Percentiles rank a stretch among this genome's conserved stretches.
These are phyloP conservation scores for Xylaria acuta DNA, from an alignment of 495 filamentous ascomycete genomes.

Conservation along the genomic window DNA sequence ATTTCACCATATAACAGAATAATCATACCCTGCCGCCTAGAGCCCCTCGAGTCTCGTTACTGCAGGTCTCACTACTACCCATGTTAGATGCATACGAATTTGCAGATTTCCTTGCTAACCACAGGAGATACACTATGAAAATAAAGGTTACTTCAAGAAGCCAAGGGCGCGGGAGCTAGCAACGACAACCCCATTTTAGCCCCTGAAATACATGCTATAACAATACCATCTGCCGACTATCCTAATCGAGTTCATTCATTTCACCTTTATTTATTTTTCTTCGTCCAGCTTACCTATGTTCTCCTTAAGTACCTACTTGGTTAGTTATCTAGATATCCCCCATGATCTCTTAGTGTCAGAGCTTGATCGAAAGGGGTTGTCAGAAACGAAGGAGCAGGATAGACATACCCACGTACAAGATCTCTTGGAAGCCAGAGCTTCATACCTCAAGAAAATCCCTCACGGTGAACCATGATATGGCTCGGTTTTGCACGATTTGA, in stretches of 20 bases:
- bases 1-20: background rate
- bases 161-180: slow-evolving; percentile 15
- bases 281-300: background rate
- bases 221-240: background rate
- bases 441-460: background rate
- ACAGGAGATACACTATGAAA: slow-evolving; percentile 5
- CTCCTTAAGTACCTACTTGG: background rate
- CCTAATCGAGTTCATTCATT: background rate
- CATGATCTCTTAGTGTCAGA: background rate
- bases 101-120: background rate
- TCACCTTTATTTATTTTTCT: background rate
- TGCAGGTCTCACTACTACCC: slow-evolving; percentile 1
- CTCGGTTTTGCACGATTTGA: background rate
- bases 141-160: slow-evolving; percentile 3
- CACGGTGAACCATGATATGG: background rate
- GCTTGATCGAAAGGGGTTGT: background rate
- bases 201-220: slow-evolving; percentile 16
- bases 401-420: background rate
- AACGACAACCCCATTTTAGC: slow-evolving; percentile 1
- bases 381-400: background rate
- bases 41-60: background rate
- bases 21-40: background rate
- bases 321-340: background rate
- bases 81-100: background rate
- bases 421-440: background rate